Evolutionary conservation across 2,329 filamentous ascomycete species (phyloP), one percentile per base, ranked within the genome.

Genomic region (Diaporthe sp.): DNA sequence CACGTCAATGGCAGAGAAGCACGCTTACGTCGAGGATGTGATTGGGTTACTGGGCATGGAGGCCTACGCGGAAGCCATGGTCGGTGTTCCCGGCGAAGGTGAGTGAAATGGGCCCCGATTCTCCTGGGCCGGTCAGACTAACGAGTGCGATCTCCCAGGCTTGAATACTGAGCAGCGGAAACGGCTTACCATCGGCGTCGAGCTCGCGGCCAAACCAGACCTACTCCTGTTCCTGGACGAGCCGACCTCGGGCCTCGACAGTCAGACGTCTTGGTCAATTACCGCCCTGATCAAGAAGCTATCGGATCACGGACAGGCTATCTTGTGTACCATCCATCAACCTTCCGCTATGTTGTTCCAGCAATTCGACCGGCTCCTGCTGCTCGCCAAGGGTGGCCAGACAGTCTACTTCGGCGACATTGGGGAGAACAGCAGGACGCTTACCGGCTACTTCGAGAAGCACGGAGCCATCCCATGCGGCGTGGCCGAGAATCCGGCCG

Each of bases 261-360:
- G 92, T 80, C 95, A 98, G 84, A 97, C 95, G 1, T 96, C 95
- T 1, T 98, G 94, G 94, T 94, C 94, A 78, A 98, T 98, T 81
- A 89, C 95, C 55, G 92, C 94, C 83, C 89, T 98, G 25, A 90
- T 98, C 61, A 93, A 96, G 83, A 98, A 96, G 84, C 88, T 98
- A 34, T 95, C 95, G 79, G 93, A 96, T 82, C 93, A 92, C 75
- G 95, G 95, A 7, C 94, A 96, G 82, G 95, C 95, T 71, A 94
- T 98, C 84, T 91, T 98, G 25, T 98, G 95, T 85, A 98, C 95
- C 0, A 98, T 98, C 75, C 95, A 98, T 83, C 95, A 98, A 83
- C 95, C 95, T 31, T 97, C 94, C 25, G 95, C 95, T 42, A 95
- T 97, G 90, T 88, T 98, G 72, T 97, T 98, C 87, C 94, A 97